phyloP scores from a whole-genome alignment of 306 rosid genomes.

The Carpinus viminea region DNA sequence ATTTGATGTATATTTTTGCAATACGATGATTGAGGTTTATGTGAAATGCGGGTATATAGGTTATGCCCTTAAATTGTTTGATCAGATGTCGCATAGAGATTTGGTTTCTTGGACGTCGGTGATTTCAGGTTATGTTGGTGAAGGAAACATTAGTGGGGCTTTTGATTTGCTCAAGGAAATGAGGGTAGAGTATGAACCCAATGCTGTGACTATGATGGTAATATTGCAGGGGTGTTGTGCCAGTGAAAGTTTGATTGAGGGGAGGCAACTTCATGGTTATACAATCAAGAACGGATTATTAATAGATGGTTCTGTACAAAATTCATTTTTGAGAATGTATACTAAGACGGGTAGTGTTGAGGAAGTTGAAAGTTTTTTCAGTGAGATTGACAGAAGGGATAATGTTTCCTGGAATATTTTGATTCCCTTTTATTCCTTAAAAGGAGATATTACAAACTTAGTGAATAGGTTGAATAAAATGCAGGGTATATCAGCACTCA shows the following conservation, averaged over 20 bases:
- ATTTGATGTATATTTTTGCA: slow-evolving; percentile 47
- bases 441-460: slow-evolving; percentile 38
- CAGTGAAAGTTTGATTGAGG: slow-evolving; percentile 18
- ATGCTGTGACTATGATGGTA: slow-evolving; percentile 46
- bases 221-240: slow-evolving; percentile 49
- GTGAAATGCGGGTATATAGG: slow-evolving; percentile 34
- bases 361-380: slow-evolving; percentile 42
- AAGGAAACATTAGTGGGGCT: slow-evolving; percentile 23
- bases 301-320: slow-evolving; percentile 39
- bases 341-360: slow-evolving; percentile 26
- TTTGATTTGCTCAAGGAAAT: slow-evolving; percentile 37
- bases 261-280: slow-evolving; percentile 48
- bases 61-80: slow-evolving; percentile 41
- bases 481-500: slow-evolving; percentile 22
- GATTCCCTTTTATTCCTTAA: slow-evolving; percentile 37
- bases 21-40: slow-evolving; percentile 50
- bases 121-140: slow-evolving; percentile 43
- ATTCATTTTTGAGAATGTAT: slow-evolving; percentile 52
- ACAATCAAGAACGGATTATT: slow-evolving; percentile 45
- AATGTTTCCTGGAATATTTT: slow-evolving; percentile 51
- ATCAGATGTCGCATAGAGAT: slow-evolving; percentile 41
- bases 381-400: slow-evolving; percentile 37
- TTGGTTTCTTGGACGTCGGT: slow-evolving; percentile 58
- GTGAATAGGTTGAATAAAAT: slow-evolving; percentile 34
- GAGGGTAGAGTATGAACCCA: slow-evolving; percentile 48